A percentile compares a stretch with the other conserved stretches of the same genome.
phyloP scores from a whole-genome alignment of 345 rosid genomes.

The Odontarrhena argentea region DNA sequence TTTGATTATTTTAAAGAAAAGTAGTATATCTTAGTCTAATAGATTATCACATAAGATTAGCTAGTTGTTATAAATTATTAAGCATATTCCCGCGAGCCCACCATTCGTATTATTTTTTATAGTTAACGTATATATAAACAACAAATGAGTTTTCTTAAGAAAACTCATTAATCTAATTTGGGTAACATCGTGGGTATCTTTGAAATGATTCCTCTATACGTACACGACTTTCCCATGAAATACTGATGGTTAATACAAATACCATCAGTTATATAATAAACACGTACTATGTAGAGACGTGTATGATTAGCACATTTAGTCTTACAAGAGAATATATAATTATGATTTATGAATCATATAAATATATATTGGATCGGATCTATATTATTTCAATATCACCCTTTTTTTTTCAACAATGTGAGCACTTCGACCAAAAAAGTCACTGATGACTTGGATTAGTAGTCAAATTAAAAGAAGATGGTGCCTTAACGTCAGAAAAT shows the following conservation, averaged over 20 bases:
- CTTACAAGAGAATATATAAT: neutral
- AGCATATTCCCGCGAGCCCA: constrained; percentile 16
- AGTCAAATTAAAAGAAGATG: too few relatives aligned
- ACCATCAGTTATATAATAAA: neutral
- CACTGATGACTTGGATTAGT: too few relatives aligned
- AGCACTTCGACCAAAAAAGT: too few relatives aligned
- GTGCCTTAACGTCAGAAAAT: too few relatives aligned
- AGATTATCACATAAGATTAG: too few relatives aligned
- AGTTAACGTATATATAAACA: neutral
- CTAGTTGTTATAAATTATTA: too few relatives aligned
- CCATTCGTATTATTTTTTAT: constrained; percentile 8
- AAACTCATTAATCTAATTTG: constrained; percentile 23
- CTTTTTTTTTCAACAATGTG: too few relatives aligned
- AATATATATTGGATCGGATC: neutral
- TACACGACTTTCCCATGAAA: constrained; percentile 31
- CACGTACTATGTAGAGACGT: constrained; percentile 26
- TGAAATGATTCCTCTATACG: constrained; percentile 30
- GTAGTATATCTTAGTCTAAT: too few relatives aligned
- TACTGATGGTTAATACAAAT: constrained; percentile 17
- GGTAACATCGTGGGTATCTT: constrained; percentile 27
- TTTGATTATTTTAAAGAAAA: too few relatives aligned
- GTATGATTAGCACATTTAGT: constrained; percentile 21
- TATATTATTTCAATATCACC: too few relatives aligned
- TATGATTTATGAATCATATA: neutral
- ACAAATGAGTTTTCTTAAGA: neutral